phyloP scores from a whole-genome alignment of 306 rosid species.

The Cucumis melo region DNA sequence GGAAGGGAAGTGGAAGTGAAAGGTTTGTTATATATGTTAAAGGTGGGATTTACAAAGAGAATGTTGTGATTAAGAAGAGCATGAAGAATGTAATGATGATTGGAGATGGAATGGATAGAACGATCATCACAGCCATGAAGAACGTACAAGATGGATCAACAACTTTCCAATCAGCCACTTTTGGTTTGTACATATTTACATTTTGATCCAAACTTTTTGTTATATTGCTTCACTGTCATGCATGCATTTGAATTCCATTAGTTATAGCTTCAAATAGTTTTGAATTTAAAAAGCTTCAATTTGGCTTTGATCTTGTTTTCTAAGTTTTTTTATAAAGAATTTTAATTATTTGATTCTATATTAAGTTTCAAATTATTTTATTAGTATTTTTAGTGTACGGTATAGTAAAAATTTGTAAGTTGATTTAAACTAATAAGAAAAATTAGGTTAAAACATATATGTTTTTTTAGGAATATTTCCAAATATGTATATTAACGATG shows the following conservation, averaged over 20 bases:
- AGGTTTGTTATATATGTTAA: slow-evolving; percentile 51
- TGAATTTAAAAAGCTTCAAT: not conserved
- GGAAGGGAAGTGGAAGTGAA: slow-evolving; percentile 11
- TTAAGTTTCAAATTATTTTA: too few species aligned
- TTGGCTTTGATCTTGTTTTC: too few species aligned
- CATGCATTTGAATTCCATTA: not conserved
- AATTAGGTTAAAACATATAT: too few species aligned
- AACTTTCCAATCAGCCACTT: slow-evolving; percentile 67
- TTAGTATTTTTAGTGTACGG: too few species aligned
- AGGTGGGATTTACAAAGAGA: slow-evolving; percentile 59
- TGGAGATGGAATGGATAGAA: slow-evolving; percentile 67
- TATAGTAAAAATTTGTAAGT: too few species aligned
- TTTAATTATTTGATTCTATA: too few species aligned
- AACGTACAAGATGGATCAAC: slow-evolving; percentile 32
- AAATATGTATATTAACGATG: too few species aligned
- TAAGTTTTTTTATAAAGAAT: too few species aligned
- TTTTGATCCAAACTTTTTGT: not conserved
- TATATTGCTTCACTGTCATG: not conserved
- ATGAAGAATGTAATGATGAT: slow-evolving; percentile 44
- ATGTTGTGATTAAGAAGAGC: slow-evolving; percentile 25
- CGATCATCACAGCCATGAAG: slow-evolving; percentile 32
- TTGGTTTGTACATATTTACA: slow-evolving; percentile 32
- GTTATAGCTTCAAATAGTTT: not conserved
- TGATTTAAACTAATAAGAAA: too few species aligned
- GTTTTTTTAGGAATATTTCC: too few species aligned